phyloP scores from a whole-genome alignment of 495 filamentous ascomycete genomes.

The Aspergillus wentii region DNA sequence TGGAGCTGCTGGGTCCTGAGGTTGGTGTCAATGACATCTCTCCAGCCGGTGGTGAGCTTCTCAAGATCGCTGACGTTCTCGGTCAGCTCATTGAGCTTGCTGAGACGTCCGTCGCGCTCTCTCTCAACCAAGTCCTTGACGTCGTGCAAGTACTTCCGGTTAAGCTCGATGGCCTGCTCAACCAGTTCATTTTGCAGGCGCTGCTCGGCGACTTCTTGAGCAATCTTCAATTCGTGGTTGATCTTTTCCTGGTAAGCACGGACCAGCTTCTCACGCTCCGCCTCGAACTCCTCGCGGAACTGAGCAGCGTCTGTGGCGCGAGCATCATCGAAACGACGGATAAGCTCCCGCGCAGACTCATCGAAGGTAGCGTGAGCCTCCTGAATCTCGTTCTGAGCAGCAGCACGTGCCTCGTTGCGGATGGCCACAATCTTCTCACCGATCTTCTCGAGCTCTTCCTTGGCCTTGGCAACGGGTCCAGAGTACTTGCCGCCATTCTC shows the following conservation, averaged over 20 bases:
- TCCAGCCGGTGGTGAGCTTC: conserved; percentile 78
- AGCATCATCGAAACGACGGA: conserved; percentile 63
- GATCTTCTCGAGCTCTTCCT: conserved; percentile 72
- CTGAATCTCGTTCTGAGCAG: conserved; percentile 73
- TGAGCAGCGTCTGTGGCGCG: conserved; percentile 69
- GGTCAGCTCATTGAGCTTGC: conserved; percentile 78
- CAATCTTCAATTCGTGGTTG: conserved; percentile 65
- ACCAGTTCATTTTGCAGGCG: conserved; percentile 78
- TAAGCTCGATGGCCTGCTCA: conserved; percentile 84
- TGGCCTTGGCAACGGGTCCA: conserved; percentile 72
- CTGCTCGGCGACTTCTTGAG: conserved; percentile 71
- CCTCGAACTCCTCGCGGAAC: conserved; percentile 85
- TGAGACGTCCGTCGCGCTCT: conserved; percentile 82
- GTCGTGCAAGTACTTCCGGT: conserved; percentile 72
- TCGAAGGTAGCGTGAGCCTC: conserved; percentile 73
- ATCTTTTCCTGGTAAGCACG: conserved; percentile 75
- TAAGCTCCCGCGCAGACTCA: conserved; percentile 69
- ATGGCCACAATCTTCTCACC: conserved; percentile 67
- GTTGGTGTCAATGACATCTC: conserved; percentile 79
- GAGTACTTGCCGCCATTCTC: conserved; percentile 66
- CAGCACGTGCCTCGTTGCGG: conserved; percentile 58
- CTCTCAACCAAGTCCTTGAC: conserved; percentile 79
- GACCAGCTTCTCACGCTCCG: conserved; percentile 73
- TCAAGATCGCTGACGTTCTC: conserved; percentile 73
- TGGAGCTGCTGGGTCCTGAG: conserved; percentile 92